These are phyloP conservation scores for Exophiala lecanii-corni DNA, from an alignment of 2,329 filamentous ascomycete species.

Conservation along the genomic window DNA sequence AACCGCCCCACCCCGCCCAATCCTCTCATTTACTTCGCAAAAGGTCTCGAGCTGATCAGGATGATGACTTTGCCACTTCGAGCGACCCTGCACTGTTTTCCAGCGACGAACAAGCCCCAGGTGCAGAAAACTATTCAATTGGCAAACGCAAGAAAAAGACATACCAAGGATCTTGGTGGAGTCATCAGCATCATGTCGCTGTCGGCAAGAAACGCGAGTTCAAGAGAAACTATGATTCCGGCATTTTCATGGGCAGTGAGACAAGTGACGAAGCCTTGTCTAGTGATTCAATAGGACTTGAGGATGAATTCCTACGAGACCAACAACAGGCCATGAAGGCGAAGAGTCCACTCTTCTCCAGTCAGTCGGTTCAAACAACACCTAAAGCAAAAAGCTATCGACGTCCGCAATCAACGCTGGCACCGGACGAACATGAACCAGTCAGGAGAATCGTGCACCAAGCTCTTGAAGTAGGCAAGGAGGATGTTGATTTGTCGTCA, in stretches of 20 bases:
- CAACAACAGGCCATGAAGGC: constrained; percentile 24
- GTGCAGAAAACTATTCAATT: constrained; percentile 37
- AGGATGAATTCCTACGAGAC: constrained; percentile 33
- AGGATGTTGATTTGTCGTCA: constrained; percentile 44
- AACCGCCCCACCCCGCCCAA: constrained; percentile 1
- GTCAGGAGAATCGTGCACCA: constrained; percentile 36
- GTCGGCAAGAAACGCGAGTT: constrained; percentile 39
- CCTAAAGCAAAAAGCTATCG: constrained; percentile 5
- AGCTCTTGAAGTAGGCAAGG: constrained; percentile 41
- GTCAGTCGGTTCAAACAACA: not conserved
- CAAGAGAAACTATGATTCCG: constrained; percentile 42
- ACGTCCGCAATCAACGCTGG: not conserved
- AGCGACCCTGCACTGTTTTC: constrained; percentile 44
- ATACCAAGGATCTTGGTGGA: constrained; percentile 25
- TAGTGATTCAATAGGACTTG: constrained; percentile 36
- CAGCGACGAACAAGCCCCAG: constrained; percentile 43
- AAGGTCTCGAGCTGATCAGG: constrained; percentile 32
- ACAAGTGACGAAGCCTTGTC: constrained; percentile 34
- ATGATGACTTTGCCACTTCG: constrained; percentile 21
- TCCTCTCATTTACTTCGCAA: constrained; percentile 27
- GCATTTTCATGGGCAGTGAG: constrained; percentile 47
- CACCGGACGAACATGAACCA: constrained; percentile 29
- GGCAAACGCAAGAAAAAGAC: constrained; percentile 24
- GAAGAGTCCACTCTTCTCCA: not conserved
- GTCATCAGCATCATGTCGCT: constrained; percentile 19